Conservation (phyloP, 75 land plant species). For the Cryptomeria japonica region DNA sequence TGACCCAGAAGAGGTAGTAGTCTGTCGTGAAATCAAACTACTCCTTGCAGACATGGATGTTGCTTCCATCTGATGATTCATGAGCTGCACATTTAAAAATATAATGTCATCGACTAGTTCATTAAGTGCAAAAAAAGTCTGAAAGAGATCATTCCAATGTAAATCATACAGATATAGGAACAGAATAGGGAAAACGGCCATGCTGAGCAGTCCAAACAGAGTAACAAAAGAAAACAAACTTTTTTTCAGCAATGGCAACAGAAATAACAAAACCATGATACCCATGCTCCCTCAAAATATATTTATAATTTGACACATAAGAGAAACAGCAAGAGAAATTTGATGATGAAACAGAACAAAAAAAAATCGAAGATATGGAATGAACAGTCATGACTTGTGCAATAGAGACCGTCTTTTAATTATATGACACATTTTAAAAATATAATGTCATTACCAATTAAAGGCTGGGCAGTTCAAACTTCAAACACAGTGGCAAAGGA, state of each 20-base stretch:
- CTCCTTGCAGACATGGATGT: conserved; percentile 20
- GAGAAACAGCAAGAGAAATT: neutral
- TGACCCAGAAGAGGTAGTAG: conserved; percentile 29
- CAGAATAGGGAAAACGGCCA: neutral
- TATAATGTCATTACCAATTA: too few species aligned
- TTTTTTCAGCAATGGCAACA: neutral
- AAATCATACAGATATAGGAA: neutral
- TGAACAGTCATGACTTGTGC: neutral
- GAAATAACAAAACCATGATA: neutral
- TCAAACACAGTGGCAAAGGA: neutral
- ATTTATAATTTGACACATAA: neutral
- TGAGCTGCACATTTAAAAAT: conserved; percentile 30
- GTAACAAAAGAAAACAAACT: neutral
- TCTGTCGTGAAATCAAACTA: conserved; percentile 25
- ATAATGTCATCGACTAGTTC: neutral
- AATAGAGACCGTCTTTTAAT: neutral
- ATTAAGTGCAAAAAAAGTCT: neutral
- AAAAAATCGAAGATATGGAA: neutral
- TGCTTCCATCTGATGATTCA: conserved; percentile 42
- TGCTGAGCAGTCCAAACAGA: neutral
- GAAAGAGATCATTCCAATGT: neutral
- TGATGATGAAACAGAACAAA: neutral
- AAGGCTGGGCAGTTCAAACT: too few species aligned
- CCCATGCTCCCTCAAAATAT: neutral
- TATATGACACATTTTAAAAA: neutral